Conservation (phyloP, 495 filamentous ascomycete species). For the Xylaria venustula region DNA sequence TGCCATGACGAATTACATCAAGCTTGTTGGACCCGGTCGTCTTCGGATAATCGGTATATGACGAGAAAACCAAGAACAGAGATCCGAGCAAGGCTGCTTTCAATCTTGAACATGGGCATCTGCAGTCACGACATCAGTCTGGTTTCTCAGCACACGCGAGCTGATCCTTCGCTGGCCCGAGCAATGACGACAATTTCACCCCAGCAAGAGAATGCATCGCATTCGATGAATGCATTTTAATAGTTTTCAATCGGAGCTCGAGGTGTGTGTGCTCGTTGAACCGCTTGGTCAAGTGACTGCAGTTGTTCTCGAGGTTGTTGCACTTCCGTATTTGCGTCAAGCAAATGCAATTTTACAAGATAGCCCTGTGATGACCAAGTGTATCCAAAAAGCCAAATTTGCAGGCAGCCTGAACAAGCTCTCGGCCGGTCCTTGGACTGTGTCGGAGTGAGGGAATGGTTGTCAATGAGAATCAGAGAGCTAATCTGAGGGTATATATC, state of each 20-base stretch:
- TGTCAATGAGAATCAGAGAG: slow-evolving; percentile 60
- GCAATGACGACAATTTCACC: slow-evolving; percentile 31
- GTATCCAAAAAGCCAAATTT: slow-evolving; percentile 64
- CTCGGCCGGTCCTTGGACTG: slow-evolving; percentile 11
- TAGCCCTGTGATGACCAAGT: slow-evolving; percentile 56
- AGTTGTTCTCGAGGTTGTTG: slow-evolving; percentile 14
- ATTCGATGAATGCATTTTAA: slow-evolving; percentile 36
- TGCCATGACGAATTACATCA: slow-evolving; percentile 24
- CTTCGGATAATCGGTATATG: slow-evolving; percentile 24
- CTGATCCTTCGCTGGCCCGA: slow-evolving; percentile 6
- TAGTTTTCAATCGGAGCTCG: slow-evolving; percentile 63
- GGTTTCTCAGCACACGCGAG: background rate
- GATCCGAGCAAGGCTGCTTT: slow-evolving; percentile 39
- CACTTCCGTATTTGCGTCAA: slow-evolving; percentile 15
- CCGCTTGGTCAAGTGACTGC: slow-evolving; percentile 12
- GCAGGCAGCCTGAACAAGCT: slow-evolving; percentile 48
- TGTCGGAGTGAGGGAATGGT: slow-evolving; percentile 35
- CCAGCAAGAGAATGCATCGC: slow-evolving; percentile 17
- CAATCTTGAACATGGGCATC: slow-evolving; percentile 20
- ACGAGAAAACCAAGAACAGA: slow-evolving; percentile 40
- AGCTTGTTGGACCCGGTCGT: slow-evolving; percentile 22
- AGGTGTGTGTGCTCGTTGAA: slow-evolving; percentile 13
- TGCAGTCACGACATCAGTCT: slow-evolving; percentile 11
- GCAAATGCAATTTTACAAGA: slow-evolving; percentile 26
- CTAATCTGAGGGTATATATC: slow-evolving; percentile 57